Evolutionary conservation across 2,329 filamentous ascomycete genomes (phyloP).

Genomic region (Cercospora brassicicola): DNA sequence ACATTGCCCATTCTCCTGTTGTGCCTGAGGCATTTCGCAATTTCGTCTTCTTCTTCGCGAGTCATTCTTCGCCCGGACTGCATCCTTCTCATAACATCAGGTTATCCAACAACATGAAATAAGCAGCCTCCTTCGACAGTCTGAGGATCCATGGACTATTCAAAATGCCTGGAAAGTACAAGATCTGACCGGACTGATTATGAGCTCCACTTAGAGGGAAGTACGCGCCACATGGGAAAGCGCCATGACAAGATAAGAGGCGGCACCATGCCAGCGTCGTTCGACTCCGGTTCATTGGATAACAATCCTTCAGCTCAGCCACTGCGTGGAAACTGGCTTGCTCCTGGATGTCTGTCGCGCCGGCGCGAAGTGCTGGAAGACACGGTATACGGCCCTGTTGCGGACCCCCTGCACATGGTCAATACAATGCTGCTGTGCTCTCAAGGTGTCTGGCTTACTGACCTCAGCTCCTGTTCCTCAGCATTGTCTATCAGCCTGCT

Average conservation of each 20-base stretch:
- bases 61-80: not conserved
- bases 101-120: not conserved
- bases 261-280: not conserved
- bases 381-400: not conserved
- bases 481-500: slow-evolving; percentile 18
- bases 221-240: not conserved
- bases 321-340: not conserved
- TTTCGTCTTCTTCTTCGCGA: not conserved
- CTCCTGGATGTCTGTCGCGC: not conserved
- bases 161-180: no score
- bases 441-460: not conserved
- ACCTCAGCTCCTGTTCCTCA: slow-evolving; percentile 27
- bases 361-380: not conserved
- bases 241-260: not conserved
- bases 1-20: not conserved
- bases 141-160: not conserved
- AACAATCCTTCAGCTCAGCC: not conserved
- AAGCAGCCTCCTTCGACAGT: not conserved
- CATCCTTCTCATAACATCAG: not conserved
- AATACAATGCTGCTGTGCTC: not conserved
- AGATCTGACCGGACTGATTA: not conserved
- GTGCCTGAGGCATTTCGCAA: not conserved
- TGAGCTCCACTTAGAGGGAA: not conserved
- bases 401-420: not conserved
- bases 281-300: not conserved